A percentile compares a stretch with the other conserved stretches of the same genome.
These are phyloP conservation scores for Athelia sp. DNA, from an alignment of 1,284 basidiomycete genomes.

Conservation along the genomic window DNA sequence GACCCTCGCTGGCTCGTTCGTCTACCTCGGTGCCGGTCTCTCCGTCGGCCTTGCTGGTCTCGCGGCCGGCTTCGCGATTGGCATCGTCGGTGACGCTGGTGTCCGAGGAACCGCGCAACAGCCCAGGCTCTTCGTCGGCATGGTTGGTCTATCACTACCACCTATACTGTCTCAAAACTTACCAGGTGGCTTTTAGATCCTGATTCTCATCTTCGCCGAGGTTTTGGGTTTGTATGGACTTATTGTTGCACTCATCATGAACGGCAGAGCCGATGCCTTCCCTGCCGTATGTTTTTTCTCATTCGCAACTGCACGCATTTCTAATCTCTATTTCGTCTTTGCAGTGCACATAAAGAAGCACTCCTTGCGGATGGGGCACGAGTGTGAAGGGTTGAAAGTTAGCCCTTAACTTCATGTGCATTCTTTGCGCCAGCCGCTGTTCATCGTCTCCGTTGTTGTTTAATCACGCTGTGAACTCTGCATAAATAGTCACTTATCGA, in stretches of 20 bases:
- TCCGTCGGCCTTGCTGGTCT: constrained; percentile 86
- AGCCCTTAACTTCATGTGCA: too few relatives aligned
- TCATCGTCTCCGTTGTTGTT: too few relatives aligned
- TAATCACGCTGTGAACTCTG: too few relatives aligned
- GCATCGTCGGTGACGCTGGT: constrained; percentile 95
- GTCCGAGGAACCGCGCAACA: constrained; percentile 89
- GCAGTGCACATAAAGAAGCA: too few relatives aligned
- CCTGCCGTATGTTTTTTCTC: neutral
- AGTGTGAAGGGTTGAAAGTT: too few relatives aligned
- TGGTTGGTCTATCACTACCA: constrained; percentile 36
- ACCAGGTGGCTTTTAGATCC: constrained; percentile 33
- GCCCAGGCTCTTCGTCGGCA: constrained; percentile 89
- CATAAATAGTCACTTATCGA: too few relatives aligned
- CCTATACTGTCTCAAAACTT: neutral
- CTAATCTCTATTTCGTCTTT: neutral
- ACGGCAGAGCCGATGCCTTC: constrained; percentile 47
- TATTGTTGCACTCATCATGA: constrained; percentile 90
- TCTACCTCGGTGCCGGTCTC: constrained; percentile 87
- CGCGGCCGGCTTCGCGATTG: constrained; percentile 88
- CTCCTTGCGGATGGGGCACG: too few relatives aligned
- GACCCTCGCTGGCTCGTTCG: constrained; percentile 79
- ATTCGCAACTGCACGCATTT: too few relatives aligned
- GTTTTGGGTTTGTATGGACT: constrained; percentile 80
- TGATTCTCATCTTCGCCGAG: constrained; percentile 83
- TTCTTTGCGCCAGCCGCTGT: too few relatives aligned